These are phyloP conservation scores for Boeremia lycopersici DNA, from an alignment of 2,329 filamentous ascomycete species.

Conservation along the genomic window DNA sequence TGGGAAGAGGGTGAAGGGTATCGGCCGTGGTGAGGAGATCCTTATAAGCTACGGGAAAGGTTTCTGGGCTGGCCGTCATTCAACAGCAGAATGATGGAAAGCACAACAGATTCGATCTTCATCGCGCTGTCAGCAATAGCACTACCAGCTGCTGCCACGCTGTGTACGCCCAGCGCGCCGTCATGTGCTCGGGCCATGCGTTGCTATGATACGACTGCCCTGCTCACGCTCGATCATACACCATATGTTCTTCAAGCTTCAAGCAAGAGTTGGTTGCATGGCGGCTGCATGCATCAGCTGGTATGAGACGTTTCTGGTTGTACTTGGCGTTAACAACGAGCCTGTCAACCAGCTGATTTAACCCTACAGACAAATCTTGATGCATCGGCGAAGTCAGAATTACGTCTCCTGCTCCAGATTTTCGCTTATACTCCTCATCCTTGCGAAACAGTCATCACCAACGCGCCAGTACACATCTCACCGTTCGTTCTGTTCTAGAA, in stretches of 20 bases:
- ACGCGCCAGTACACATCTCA: not conserved
- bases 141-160: no score
- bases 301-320: not conserved
- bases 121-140: not conserved
- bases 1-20: conserved; percentile 54
- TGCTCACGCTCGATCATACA: not conserved
- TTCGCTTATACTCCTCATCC: not conserved
- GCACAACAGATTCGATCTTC: not conserved
- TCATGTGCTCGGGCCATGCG: not conserved
- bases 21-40: conserved; percentile 57
- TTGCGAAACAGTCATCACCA: not conserved
- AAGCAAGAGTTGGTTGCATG: not conserved
- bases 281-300: not conserved
- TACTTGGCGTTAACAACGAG: not conserved
- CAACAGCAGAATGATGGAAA: conserved; percentile 8
- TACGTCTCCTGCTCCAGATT: not conserved
- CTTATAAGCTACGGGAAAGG: conserved; percentile 61
- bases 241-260: not conserved
- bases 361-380: not conserved
- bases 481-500: not conserved
- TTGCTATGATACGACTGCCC: not conserved
- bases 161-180: not conserved
- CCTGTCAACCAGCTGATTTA: not conserved
- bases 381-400: not conserved
- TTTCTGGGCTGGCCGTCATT: conserved; percentile 52